A percentile compares a stretch with the other conserved stretches of the same genome.
phyloP scores from a whole-genome alignment of 2,329 filamentous ascomycete species.

The Zasmidium angulare region DNA sequence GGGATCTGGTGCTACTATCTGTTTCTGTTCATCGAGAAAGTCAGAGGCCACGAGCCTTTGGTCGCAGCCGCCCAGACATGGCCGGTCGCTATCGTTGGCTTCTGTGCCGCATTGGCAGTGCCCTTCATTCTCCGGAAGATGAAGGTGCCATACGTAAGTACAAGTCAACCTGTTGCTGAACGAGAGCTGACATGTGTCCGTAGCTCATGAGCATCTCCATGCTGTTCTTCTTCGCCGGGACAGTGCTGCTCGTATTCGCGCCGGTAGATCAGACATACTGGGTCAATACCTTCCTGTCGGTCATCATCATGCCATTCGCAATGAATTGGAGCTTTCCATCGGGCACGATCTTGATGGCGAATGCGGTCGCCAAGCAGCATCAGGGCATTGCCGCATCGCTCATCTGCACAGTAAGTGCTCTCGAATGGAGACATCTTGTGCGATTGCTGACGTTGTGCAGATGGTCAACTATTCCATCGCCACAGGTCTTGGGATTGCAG shows the following conservation, averaged over 20 bases:
- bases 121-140: constrained; percentile 22
- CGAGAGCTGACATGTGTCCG: neutral
- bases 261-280: constrained; percentile 60
- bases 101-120: constrained; percentile 44
- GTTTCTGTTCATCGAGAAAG: constrained; percentile 2
- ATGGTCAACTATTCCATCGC: constrained; percentile 66
- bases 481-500: constrained; percentile 62
- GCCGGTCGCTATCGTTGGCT: constrained; percentile 45
- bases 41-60: neutral
- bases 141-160: constrained; percentile 17
- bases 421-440: neutral
- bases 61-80: constrained; percentile 27
- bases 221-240: constrained; percentile 40
- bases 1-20: constrained; percentile 31
- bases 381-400: constrained; percentile 54
- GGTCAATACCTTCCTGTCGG: constrained; percentile 57
- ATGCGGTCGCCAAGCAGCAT: constrained; percentile 45
- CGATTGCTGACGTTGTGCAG: neutral
- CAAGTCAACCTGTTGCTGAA: neutral
- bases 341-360: constrained; percentile 59
- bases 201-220: constrained; percentile 35
- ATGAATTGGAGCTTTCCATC: constrained; percentile 67
- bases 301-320: constrained; percentile 59
- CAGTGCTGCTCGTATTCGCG: constrained; percentile 39
- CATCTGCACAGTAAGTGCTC: constrained; percentile 49